These are phyloP conservation scores for Oidiodendron maius DNA, from an alignment of 495 filamentous ascomycete genomes.

Conservation along the genomic window DNA sequence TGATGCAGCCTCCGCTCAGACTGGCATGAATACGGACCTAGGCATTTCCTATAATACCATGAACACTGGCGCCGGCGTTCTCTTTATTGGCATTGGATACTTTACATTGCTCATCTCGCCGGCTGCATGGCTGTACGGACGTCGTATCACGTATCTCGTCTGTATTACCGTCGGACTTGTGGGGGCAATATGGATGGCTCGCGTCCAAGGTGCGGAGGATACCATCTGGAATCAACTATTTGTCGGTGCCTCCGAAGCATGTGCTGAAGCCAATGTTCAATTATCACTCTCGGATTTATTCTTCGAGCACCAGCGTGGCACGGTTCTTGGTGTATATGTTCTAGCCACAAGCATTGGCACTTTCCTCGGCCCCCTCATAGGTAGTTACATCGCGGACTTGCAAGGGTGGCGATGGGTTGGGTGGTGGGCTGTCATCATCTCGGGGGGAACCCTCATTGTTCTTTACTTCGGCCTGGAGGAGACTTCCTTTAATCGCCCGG, in stretches of 20 bases:
- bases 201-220: conserved; percentile 26
- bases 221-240: conserved; percentile 29
- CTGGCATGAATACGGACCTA: conserved; percentile 31
- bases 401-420: conserved; percentile 43
- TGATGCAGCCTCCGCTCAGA: conserved; percentile 36
- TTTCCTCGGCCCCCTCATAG: conserved; percentile 34
- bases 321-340: conserved; percentile 35
- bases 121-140: conserved; percentile 39
- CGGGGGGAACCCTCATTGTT: conserved; percentile 29
- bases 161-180: conserved; percentile 30
- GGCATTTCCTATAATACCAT: conserved; percentile 27
- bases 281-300: conserved; percentile 43
- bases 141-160: conserved; percentile 37
- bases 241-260: conserved; percentile 30
- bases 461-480: conserved; percentile 38
- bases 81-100: conserved; percentile 32
- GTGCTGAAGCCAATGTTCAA: conserved; percentile 38
- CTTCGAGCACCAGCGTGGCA: conserved; percentile 41
- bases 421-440: conserved; percentile 42
- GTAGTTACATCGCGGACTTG: conserved; percentile 33
- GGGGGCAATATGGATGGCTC: conserved; percentile 8
- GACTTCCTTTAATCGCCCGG: conserved; percentile 25
- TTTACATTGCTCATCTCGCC: conserved; percentile 39
- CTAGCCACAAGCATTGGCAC: conserved; percentile 26
- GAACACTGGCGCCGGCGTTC: conserved; percentile 32